These are phyloP conservation scores for Botrytis elliptica DNA, from an alignment of 2,329 filamentous ascomycete genomes.

Conservation along the genomic window DNA sequence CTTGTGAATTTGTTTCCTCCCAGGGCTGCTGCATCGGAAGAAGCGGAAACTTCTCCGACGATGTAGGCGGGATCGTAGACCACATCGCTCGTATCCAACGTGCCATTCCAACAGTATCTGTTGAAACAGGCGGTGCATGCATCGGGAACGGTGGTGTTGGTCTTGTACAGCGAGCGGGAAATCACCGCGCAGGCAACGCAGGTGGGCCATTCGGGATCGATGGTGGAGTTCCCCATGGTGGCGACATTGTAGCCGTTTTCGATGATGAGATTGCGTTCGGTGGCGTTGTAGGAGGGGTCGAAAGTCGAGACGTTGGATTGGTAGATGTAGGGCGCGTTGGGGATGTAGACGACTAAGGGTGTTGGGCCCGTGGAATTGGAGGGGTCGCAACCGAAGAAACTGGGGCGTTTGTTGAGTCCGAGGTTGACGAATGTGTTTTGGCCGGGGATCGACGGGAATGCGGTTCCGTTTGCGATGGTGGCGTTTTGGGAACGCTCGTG, in stretches of 20 bases:
- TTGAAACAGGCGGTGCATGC: conserved; percentile 75
- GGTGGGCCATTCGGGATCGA: conserved; percentile 71
- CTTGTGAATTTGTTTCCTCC: background rate
- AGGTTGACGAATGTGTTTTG: conserved; percentile 76
- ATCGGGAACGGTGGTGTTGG: conserved; percentile 64
- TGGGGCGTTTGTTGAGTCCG: conserved; percentile 69
- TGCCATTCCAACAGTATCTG: conserved; percentile 88
- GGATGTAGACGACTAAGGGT: conserved; percentile 82
- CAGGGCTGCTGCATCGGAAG: background rate
- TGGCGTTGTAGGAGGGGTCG: conserved; percentile 60
- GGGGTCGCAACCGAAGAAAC: conserved; percentile 77
- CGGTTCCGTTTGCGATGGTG: conserved; percentile 62
- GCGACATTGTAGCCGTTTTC: conserved; percentile 81
- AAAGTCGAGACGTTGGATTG: conserved; percentile 80
- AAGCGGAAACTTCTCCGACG: conserved; percentile 18
- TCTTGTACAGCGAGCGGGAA: conserved; percentile 70
- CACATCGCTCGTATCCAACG: conserved; percentile 28
- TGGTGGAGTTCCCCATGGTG: conserved; percentile 77
- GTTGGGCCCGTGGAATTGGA: conserved; percentile 56
- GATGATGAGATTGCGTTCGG: conserved; percentile 75
- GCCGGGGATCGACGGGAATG: conserved; percentile 71
- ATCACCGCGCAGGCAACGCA: conserved; percentile 90
- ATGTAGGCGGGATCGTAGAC: conserved; percentile 31
- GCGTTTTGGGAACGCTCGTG: conserved; percentile 63
- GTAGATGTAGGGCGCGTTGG: conserved; percentile 77